Evolutionary conservation across 2,329 filamentous ascomycete species (phyloP).

Genomic region (Bimuria novae-zelandiae): DNA sequence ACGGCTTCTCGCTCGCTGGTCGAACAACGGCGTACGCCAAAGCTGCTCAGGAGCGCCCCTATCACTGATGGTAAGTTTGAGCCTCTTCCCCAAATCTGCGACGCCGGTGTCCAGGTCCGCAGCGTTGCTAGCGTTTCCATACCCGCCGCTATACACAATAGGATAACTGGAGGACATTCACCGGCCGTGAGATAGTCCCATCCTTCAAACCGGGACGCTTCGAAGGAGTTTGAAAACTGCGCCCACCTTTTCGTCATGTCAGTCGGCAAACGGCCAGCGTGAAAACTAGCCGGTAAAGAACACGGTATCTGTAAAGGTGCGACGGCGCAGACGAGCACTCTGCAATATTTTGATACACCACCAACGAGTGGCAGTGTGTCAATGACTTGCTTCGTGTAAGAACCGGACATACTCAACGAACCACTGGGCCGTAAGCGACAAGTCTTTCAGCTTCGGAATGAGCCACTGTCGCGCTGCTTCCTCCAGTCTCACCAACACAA

Average conservation of each 20-base stretch:
- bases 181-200: not conserved
- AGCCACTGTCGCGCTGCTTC: not conserved
- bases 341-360: too few relatives aligned
- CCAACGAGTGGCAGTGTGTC: too few relatives aligned
- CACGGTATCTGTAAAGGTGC: too few relatives aligned
- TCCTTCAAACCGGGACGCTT: not conserved
- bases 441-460: not conserved
- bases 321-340: too few relatives aligned
- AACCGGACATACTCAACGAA: too few relatives aligned
- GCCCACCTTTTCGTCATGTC: too few relatives aligned
- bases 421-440: not conserved
- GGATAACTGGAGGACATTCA: not conserved
- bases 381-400: too few relatives aligned
- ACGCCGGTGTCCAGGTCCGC: not conserved
- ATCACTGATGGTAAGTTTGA: not conserved
- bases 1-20: not conserved
- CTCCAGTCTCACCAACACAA: not conserved
- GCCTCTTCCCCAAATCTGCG: conserved; percentile 3
- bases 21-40: not conserved
- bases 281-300: not conserved
- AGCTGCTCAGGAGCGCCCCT: not conserved
- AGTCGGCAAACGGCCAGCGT: not conserved
- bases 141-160: not conserved
- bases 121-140: not conserved
- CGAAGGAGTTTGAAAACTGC: not conserved